Percentiles rank a stretch among this genome's conserved stretches.
These are phyloP conservation scores for Thraustochytrium striatum DNA, from an alignment of 352 stramenopile genomes.

Conservation along the genomic window DNA sequence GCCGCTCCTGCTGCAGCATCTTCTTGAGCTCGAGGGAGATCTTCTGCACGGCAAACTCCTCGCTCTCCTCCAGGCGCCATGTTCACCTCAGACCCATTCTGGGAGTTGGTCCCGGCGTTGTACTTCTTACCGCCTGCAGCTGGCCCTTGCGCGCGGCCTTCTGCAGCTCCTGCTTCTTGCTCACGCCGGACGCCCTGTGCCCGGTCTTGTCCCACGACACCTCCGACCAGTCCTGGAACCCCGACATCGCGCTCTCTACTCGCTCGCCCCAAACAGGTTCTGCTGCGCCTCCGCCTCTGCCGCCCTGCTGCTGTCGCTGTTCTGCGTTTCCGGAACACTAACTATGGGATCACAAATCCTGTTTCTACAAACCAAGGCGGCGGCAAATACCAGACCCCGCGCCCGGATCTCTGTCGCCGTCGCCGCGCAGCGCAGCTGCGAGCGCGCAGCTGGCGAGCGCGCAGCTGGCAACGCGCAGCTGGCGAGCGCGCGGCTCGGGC, in stretches of 20 bases:
- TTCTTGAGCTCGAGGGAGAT: conserved; percentile 47
- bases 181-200: neutral
- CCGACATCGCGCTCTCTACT: neutral
- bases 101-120: neutral
- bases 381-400: too few relatives aligned
- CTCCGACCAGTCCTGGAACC: neutral
- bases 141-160: neutral
- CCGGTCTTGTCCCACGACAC: neutral
- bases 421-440: too few relatives aligned
- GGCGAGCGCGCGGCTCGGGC: too few relatives aligned
- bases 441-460: too few relatives aligned
- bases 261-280: too few relatives aligned
- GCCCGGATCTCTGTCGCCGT: too few relatives aligned
- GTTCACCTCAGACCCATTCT: neutral
- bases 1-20: conserved; percentile 33
- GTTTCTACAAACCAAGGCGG: too few relatives aligned
- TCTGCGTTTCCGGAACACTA: too few relatives aligned
- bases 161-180: neutral
- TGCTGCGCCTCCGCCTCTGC: too few relatives aligned
- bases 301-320: too few relatives aligned
- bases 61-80: neutral
- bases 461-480: too few relatives aligned
- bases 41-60: conserved; percentile 14
- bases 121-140: neutral
- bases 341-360: too few relatives aligned